Base-by-base conservation (phyloP, 2,329 filamentous ascomycete species). In the Diatrype stigma region DNA sequence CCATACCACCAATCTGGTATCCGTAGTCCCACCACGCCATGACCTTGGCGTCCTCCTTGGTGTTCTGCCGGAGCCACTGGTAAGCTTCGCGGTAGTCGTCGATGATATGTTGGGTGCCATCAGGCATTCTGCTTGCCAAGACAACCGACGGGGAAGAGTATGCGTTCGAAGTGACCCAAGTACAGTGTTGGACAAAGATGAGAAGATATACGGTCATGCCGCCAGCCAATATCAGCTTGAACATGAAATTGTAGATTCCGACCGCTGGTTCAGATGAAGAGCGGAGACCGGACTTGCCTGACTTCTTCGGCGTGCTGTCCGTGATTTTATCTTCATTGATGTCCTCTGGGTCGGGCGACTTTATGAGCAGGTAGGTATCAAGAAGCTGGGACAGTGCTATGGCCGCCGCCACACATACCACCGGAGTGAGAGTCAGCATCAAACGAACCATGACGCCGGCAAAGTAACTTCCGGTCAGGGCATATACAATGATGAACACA, bases 1-100 rank as follows among this genome's bases (percentile, higher is more conserved):
- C 94, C 94, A 99, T 99, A 60, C 94, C 94, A 75, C 94, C 94
- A 71, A 99, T 99, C 75, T 99, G 94, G 76, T 99, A 99, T 59
- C 94, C 94, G 66, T 99, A 99, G 70, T 99, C 94, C 94, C 94
- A 99, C 94, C 94, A 99, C 1, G 92, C 94, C 93, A 97, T 97
- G 68, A 99, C 88, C 81, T 97, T 99, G 67, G 95, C 92, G 63
- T 96, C 89, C 60, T 93, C 82, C 54, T 87, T 81, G 10, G 95
- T 99, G 77, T 99, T 99, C 73, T 99, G 94, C 57, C 94, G 89
- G 46, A 99, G 85, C 94, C 94, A 99, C 75, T 99, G 96, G 75
- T 99, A 99, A 2, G 94, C 94, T 80, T 99, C 94, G 67, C 94
- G 88, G 76, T 99, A 99, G 71, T 99, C 94, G 67, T 99, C 94